Base-by-base conservation (phyloP, 202 grass and related monocot genomes). In the Brachypodium distachyon region DNA sequence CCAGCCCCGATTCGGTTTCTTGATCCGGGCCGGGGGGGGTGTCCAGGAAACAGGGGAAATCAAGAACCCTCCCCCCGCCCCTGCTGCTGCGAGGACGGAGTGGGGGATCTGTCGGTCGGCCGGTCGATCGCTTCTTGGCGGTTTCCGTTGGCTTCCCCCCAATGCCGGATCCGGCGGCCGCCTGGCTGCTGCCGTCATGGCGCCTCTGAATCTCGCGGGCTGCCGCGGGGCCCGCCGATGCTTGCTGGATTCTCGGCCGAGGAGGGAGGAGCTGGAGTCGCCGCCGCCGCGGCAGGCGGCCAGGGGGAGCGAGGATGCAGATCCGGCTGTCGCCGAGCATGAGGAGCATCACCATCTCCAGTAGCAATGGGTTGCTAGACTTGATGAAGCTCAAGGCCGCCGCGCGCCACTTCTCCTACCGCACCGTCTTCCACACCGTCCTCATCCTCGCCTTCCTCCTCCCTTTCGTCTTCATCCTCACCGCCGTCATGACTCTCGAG, bases 261-360 rank as follows among this genome's bases (percentile, higher is more conserved):
- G 33, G 69, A 78, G 59, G 57, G 74, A 69, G 33, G 34, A 39
- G 68, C 65, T n/a, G 81, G 31, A 51, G 69, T n/a, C n/a, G n/a
- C 46, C 39, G 60, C 53, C 23, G 68, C 53, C 27, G 84, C 53
- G 55, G 50, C 52, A 54, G 77, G 52, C 87, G 61, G 67, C 70
- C 72, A 37, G 34, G 21, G 54, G 42, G 19, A 77, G 77, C 88
- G 56, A 87, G 74, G 90, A 97, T 97, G 94, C 94, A 97, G 91
- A 97, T 97, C 91, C 91, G 94, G 84, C 81, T 97, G 42, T 97
- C 94, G 74, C 94, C 94, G 57, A 94, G 94, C 88, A 91, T 97
- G 94, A 97, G 94, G 90, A 97, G 91, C 86, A 93, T 97, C 83
- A 97, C 94, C 83, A 97, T 97, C 83, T 94, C 94, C 51, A 97